A percentile compares a stretch with the other conserved stretches of the same genome.
phyloP scores from a whole-genome alignment of 2,329 filamentous ascomycete species.

The Grosmannia clavigera region DNA sequence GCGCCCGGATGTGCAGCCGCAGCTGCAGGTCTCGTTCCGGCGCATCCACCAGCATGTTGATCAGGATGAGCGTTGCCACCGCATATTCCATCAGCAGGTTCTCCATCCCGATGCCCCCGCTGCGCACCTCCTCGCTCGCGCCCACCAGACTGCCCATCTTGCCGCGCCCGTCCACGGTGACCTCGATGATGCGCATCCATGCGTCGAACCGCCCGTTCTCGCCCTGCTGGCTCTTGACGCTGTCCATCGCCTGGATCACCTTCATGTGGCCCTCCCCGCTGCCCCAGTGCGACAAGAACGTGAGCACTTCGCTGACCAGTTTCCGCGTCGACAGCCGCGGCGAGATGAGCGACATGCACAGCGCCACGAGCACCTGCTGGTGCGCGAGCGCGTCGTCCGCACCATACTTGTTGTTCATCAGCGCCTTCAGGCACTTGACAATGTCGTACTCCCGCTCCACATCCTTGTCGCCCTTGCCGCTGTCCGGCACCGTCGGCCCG shows the following conservation, averaged over 20 bases:
- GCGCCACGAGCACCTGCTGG: conserved; percentile 77
- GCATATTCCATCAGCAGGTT: conserved; percentile 99
- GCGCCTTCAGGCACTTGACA: conserved; percentile 88
- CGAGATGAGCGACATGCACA: conserved; percentile 78
- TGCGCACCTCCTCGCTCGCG: conserved; percentile 90
- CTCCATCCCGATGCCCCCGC: conserved; percentile 95
- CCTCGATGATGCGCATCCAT: conserved; percentile 97
- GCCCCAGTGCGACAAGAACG: conserved; percentile 92
- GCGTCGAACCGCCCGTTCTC: conserved; percentile 95
- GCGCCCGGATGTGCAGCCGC: conserved; percentile 85
- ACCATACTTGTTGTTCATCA: conserved; percentile 99
- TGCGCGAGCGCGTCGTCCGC: conserved; percentile 89
- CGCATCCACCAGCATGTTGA: conserved; percentile 94
- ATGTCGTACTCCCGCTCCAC: conserved; percentile 93
- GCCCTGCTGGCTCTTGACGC: conserved; percentile 73
- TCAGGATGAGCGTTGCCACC: conserved; percentile 81
- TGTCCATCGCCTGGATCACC: conserved; percentile 85
- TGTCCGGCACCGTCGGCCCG: conserved; percentile 53
- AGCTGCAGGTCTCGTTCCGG: conserved; percentile 81
- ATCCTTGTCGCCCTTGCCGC: conserved; percentile 56
- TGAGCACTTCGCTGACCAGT: conserved; percentile 89
- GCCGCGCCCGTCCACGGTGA: conserved; percentile 89
- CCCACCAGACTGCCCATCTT: conserved; percentile 98
- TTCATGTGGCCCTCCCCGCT: conserved; percentile 76
- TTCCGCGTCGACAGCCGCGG: conserved; percentile 85